Evolutionary conservation across 805 yeast genomes (phyloP), one percentile per base, ranked within the genome.

Genomic region (Nadsonia fulvescens): DNA sequence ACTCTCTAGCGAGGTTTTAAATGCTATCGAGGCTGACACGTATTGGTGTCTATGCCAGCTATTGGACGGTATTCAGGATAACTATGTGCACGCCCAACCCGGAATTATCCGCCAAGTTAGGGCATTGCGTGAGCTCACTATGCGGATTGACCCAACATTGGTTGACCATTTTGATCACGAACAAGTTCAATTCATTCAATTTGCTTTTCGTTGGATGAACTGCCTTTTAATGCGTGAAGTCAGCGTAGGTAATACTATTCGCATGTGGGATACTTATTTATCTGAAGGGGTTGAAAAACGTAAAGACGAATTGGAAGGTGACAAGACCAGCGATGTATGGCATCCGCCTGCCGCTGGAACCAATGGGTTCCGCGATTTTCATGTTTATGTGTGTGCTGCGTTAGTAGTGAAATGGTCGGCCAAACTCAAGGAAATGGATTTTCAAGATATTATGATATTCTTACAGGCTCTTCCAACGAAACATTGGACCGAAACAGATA

Each of bases 131-230:
- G 78, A 71, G 35, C 57, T 89, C 27, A 78, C 83, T 10, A 63
- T 68, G 35, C 62, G 92, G 35, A 83, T 86, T 30, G 96, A 89
- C 43, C 49, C 62, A 2, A 71, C 65, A 14, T 56, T 89, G 17
- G 70, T 71, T 20, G 57, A 58, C 19, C 96, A 89, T 52, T 65
- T 89, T 36, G 70, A 71, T 32, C 43, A 49, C 1, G 94, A 89
- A 45, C 77, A 77, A 24, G 68, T 89, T n/a, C 93, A 89, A 49
- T 89, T 89, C 43, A 69, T 89, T 36, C 98, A 89, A 50, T 89
- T 89, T 49, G 69, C 94, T 12, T 89, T 89, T 54, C 61, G 98
- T 38, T 89, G 98, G 98, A 89, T 89, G 96, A 89, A 89, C 51
- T 89, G 98, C 54, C 56, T 89, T 42, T 55, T 89, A 25, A 89